These are phyloP conservation scores for Pyracantha coccinea DNA, from an alignment of 331 rosid genomes.

Conservation along the genomic window DNA sequence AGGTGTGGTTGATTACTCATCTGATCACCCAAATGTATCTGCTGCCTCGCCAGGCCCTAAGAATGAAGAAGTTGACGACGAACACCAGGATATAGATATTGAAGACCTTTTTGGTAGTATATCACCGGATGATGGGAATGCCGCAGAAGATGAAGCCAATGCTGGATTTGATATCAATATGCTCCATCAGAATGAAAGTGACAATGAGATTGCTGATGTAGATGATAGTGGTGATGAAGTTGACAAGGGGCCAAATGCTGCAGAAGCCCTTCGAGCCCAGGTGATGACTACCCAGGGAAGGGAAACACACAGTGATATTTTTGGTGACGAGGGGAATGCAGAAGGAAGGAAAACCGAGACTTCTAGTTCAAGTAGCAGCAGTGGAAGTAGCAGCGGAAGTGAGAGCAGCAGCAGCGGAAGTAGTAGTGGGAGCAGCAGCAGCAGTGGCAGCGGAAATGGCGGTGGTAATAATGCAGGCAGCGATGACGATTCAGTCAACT, in stretches of 20 bases:
- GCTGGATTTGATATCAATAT: conserved; percentile 49
- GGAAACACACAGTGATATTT: conserved; percentile 13
- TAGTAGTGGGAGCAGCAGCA: conserved; percentile 46
- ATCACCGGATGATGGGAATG: conserved; percentile 53
- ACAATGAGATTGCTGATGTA: conserved; percentile 91
- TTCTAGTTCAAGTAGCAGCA: conserved; percentile 55
- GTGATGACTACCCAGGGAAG: conserved; percentile 63
- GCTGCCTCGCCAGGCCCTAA: conserved; percentile 44
- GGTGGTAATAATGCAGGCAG: conserved; percentile 51
- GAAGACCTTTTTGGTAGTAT: conserved; percentile 62
- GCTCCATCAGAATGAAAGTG: conserved; percentile 50
- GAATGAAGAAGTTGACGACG: conserved; percentile 46
- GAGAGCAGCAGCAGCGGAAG: conserved; percentile 41
- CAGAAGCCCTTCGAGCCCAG: conserved; percentile 76
- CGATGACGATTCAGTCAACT: conserved; percentile 76
- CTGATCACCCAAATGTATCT: conserved; percentile 33
- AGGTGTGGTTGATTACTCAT: conserved; percentile 32
- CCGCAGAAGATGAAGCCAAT: conserved; percentile 47
- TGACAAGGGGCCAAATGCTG: conserved; percentile 80
- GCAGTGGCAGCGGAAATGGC: conserved; percentile 19
- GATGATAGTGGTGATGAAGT: conserved; percentile 83
- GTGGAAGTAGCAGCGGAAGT: conserved; percentile 65
- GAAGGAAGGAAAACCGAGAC: conserved; percentile 49
- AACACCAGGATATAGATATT: conserved; percentile 64
- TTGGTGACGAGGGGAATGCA: conserved; percentile 57